Conservation (phyloP, 2,329 filamentous ascomycete species). For the Paracoccidioides lutzii region DNA sequence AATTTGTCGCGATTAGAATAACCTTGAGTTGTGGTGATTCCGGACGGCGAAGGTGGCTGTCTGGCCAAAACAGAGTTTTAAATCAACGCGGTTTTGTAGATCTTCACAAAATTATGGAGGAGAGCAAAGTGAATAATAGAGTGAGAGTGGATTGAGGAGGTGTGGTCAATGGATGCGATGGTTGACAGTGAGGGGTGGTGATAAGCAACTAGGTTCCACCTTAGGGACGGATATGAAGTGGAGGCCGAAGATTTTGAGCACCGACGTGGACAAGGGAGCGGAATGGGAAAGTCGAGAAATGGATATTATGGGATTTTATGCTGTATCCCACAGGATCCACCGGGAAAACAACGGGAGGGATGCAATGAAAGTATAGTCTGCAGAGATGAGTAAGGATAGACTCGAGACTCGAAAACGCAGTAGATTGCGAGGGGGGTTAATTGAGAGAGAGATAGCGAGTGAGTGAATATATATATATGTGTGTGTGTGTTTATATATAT, state of each 20-base stretch:
- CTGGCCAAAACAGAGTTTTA: too few relatives aligned
- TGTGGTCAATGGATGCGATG: neutral
- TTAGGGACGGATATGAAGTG: neutral
- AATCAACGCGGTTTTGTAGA: too few relatives aligned
- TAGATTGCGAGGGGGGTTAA: neutral
- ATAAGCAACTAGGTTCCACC: neutral
- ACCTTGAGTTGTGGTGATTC: neutral
- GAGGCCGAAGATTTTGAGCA: neutral
- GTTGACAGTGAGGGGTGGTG: neutral
- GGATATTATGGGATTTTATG: neutral
- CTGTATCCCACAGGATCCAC: slow-evolving; percentile 5
- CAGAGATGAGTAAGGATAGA: neutral
- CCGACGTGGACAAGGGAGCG: slow-evolving; percentile 1
- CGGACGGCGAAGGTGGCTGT: neutral
- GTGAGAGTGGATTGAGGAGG: neutral
- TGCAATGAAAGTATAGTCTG: slow-evolving; percentile 1
- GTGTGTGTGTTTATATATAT: too few relatives aligned
- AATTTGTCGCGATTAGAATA: neutral
- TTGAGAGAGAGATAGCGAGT: neutral
- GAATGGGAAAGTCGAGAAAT: neutral
- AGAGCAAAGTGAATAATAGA: neutral
- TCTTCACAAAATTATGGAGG: too few relatives aligned
- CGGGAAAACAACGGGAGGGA: slow-evolving; percentile 1
- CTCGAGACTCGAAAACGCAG: neutral
- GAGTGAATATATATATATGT: too few relatives aligned